phyloP scores from a whole-genome alignment of 805 yeast genomes.

The Kuraishia hungarica region DNA sequence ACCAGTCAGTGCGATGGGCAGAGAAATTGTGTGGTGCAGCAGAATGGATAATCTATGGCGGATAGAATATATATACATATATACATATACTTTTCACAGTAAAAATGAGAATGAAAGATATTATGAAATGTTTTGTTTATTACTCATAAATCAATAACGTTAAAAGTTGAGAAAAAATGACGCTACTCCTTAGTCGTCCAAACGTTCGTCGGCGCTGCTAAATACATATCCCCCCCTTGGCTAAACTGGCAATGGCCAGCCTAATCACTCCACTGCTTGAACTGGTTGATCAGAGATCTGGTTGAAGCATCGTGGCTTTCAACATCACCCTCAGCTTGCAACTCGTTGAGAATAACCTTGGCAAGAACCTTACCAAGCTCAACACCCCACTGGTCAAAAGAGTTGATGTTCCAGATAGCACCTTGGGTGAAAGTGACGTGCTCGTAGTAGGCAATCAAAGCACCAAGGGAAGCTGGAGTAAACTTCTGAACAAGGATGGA shows the following conservation, averaged over 20 bases:
- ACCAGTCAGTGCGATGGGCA: no score
- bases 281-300: conserved; percentile 87
- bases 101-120: background rate
- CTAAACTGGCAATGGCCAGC: background rate
- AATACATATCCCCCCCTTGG: background rate
- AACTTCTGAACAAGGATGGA: conserved; percentile 92
- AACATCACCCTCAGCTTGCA: conserved; percentile 51
- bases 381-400: conserved; percentile 99
- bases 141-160: background rate
- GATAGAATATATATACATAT: no score
- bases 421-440: conserved; percentile 97
- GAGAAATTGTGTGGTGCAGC: no score
- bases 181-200: background rate
- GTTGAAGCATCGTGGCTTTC: conserved; percentile 84
- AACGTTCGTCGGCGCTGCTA: background rate
- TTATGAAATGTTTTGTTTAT: background rate
- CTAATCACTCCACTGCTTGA: conserved; percentile 65
- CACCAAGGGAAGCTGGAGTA: conserved; percentile 94
- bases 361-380: conserved; percentile 98
- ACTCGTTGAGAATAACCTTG: conserved; percentile 87
- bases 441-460: conserved; percentile 96
- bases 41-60: no score
- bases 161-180: background rate
- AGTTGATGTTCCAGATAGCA: conserved; percentile 98
- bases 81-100: no score